Base-by-base conservation (phyloP, 1,139 yeast genomes). In the Chernovozyma aurita region DNA sequence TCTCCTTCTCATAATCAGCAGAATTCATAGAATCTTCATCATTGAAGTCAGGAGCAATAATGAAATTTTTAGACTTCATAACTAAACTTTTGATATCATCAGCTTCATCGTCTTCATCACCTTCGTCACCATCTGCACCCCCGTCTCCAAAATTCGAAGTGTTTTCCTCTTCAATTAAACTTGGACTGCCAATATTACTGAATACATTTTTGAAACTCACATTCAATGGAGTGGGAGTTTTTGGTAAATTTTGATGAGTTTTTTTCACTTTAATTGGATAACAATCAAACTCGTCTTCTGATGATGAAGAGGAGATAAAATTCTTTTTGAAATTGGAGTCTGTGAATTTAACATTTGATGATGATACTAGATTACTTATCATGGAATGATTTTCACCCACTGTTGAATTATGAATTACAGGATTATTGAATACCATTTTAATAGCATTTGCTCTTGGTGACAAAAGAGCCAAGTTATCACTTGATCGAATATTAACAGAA, bases 391-490 rank as follows among this genome's bases (percentile, higher is more conserved):
- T 18, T 16, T 24, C 18, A 14, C 14, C 15, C 18, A 24, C 30
- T 17, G 32, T 11, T 14, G 32, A 30, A 20, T 21, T 32, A 17
- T 37, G 33, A n/a, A 69, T 67, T 1, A 72, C 74, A 2, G 72
- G 73, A 39, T 68, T 69, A 46, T 66, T 68, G 45, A 70, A 70
- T 1, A 70, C 74, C 42, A 59, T 60, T 45, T 60, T 67, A 34
- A 70, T 70, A n/a, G 76, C 75, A 31, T 61, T 59, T 1, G 74
- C 74, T 36, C 69, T 48, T 1, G 73, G 72, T 24, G 67, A 59
- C 20, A 47, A 34, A 27, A 59, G 42, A 9, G 34, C 40, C 21
- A 34, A 20, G 18, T 34, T 34, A 13, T 34, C 37, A 8, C 18
- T 32, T 5, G 34, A 30, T 6, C 47, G 48, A 16, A 35, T 30